Evolutionary conservation across 2,329 filamentous ascomycete genomes (phyloP).

Genomic region (Colletotrichum viniferum): DNA sequence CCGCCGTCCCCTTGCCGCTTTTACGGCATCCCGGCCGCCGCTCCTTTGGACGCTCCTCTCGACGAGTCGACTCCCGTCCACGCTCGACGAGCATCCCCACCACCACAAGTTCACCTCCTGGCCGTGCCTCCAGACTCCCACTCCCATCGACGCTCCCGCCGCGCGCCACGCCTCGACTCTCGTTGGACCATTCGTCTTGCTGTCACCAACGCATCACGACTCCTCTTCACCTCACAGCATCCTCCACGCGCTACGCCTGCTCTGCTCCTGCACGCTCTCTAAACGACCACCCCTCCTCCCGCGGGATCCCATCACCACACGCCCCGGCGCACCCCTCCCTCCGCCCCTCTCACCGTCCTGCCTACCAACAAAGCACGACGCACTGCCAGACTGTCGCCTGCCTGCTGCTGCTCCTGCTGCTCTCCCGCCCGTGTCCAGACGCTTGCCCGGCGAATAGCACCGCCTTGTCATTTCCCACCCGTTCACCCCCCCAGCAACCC

Average conservation of each 20-base stretch:
- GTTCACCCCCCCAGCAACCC: slow-evolving; percentile 20
- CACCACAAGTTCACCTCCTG: slow-evolving; percentile 3
- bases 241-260: slow-evolving; percentile 19
- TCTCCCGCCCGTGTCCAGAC: slow-evolving; percentile 14
- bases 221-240: slow-evolving; percentile 20
- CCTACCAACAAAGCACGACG: background rate
- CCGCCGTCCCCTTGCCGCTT: slow-evolving; percentile 26
- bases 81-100: slow-evolving; percentile 3
- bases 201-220: slow-evolving; percentile 18
- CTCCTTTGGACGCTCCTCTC: background rate
- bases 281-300: background rate
- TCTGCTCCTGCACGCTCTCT: background rate
- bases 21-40: background rate
- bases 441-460: slow-evolving; percentile 12
- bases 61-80: background rate
- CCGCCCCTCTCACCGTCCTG: slow-evolving; percentile 11
- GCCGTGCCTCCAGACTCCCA: slow-evolving; percentile 5
- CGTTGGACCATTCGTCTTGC: slow-evolving; percentile 14
- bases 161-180: slow-evolving; percentile 20
- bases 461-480: slow-evolving; percentile 15
- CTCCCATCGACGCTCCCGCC: slow-evolving; percentile 14
- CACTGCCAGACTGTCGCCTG: slow-evolving; percentile 4
- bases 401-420: background rate
- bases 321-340: slow-evolving; percentile 9
- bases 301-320: slow-evolving; percentile 12